A percentile compares a stretch with the other conserved stretches of the same genome.
phyloP scores from a whole-genome alignment of 208 protist species.

The Acanthamoeba royreba region DNA sequence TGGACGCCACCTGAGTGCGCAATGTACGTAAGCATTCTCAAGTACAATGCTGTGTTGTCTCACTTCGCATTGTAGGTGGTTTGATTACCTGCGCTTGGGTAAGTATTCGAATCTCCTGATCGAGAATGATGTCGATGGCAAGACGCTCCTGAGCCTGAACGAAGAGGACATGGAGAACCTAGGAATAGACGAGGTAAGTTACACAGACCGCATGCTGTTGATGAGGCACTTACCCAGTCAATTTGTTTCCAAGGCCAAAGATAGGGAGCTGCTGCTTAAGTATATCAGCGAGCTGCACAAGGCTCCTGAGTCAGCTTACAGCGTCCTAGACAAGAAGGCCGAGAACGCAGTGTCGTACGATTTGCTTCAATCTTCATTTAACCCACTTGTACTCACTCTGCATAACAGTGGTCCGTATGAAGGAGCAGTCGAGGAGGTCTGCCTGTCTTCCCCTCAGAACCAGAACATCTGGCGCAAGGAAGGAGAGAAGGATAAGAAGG shows the following conservation, averaged over 20 bases:
- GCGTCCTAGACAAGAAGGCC: too few species aligned
- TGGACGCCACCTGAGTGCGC: conserved; percentile 16
- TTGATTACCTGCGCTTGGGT: not conserved
- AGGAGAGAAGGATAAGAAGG: not conserved
- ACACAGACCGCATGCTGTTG: not conserved
- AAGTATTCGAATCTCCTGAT: not conserved
- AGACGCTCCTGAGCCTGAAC: not conserved
- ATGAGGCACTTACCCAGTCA: not conserved
- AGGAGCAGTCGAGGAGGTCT: not conserved
- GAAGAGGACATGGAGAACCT: not conserved
- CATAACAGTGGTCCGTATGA: too few species aligned
- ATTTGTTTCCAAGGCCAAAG: not conserved
- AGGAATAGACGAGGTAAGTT: not conserved
- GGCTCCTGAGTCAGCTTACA: not conserved
- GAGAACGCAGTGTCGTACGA: too few species aligned
- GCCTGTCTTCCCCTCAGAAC: not conserved
- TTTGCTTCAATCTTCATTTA: too few species aligned
- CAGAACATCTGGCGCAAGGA: conserved; percentile 9
- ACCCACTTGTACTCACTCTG: too few species aligned
- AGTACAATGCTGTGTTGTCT: not conserved
- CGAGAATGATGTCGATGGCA: not conserved
- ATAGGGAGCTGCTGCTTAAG: not conserved
- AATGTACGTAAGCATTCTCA: not conserved
- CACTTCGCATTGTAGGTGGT: not conserved
- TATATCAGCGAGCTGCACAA: not conserved